These are phyloP conservation scores for Nakazawaea siamensis DNA, from an alignment of 805 yeast genomes.

Conservation along the genomic window DNA sequence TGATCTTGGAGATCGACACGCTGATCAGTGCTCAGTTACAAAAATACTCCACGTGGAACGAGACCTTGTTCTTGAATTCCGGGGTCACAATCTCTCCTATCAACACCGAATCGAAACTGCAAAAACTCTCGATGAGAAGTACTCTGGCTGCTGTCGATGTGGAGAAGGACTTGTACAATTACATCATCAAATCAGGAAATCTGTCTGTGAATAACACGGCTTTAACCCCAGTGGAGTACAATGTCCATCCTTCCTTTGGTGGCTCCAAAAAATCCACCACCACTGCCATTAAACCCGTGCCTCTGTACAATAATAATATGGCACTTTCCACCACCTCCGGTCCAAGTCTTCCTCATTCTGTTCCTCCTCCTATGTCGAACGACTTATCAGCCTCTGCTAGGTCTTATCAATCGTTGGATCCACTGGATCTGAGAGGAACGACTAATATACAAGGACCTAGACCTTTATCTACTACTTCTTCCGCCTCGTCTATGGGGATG, in stretches of 20 bases:
- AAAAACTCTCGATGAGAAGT: slow-evolving; percentile 61
- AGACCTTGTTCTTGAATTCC: slow-evolving; percentile 71
- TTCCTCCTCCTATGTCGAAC: neutral
- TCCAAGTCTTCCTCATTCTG: slow-evolving; percentile 3
- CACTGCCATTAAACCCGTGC: too few species aligned
- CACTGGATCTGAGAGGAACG: neutral
- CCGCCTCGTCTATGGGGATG: neutral
- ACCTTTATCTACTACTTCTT: neutral
- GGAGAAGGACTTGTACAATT: slow-evolving; percentile 73
- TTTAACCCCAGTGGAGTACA: slow-evolving; percentile 62
- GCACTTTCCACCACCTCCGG: neutral
- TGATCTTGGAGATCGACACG: slow-evolving; percentile 80
- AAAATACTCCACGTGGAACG: slow-evolving; percentile 82
- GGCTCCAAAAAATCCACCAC: slow-evolving; percentile 5
- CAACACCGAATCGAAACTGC: slow-evolving; percentile 25
- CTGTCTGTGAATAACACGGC: slow-evolving; percentile 24
- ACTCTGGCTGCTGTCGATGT: slow-evolving; percentile 74
- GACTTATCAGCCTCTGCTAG: neutral
- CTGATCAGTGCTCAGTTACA: slow-evolving; percentile 85
- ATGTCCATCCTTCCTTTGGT: slow-evolving; percentile 57
- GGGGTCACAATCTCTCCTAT: slow-evolving; percentile 82
- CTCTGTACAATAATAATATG: neutral
- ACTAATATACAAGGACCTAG: neutral
- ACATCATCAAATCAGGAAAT: slow-evolving; percentile 39
- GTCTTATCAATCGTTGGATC: neutral